Evolutionary conservation across 257 asterid genomes (phyloP), one percentile per base, ranked within the genome.

Genomic region (Handroanthus guayacan): DNA sequence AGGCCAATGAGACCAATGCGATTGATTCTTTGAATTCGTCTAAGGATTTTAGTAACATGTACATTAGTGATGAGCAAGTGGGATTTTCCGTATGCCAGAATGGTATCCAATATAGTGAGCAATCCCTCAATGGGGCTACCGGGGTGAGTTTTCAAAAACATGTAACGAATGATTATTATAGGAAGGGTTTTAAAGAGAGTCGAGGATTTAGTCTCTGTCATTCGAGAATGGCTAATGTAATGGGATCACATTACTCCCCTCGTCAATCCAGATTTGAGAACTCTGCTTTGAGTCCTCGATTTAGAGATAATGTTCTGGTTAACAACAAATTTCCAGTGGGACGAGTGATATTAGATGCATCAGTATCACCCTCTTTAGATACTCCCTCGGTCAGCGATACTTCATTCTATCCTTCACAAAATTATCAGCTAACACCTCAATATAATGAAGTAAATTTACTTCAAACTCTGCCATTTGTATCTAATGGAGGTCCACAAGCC

Each of bases 11-110:
- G 25, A 47, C 50, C 50, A 72, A 72, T 69, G 62, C 68, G 45
- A 65, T 77, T 67, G 85, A 86, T 77, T 85, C 75, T 69, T 57
- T 55, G 61, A 71, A 58, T 57, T 76, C 86, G 76, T 84, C 86
- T 11, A 76, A 76, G 51, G 66, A 67, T 71, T 80, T 91, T 12
- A 75, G 87, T 73, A 80, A 74, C 39, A 81, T 86, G 90, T 71
- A 79, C 74, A 37, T 87, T 76, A 70, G 71, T 61, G 86, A 87
- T 39, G 85, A 81, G 81, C 82, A 62, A 43, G 84, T 75, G 69
- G 74, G 80, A 12, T 68, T 50, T 66, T 45, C 54, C 1, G 52
- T 68, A 6, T 70, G 75, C 55, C 64, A 67, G 13, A 76, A 71
- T 69, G 76, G 84, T 76, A 31, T 47, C 61, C 86, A 12, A 51